These are phyloP conservation scores for Xylariaceae sp. DNA, from an alignment of 2,329 filamentous ascomycete species.

Conservation along the genomic window DNA sequence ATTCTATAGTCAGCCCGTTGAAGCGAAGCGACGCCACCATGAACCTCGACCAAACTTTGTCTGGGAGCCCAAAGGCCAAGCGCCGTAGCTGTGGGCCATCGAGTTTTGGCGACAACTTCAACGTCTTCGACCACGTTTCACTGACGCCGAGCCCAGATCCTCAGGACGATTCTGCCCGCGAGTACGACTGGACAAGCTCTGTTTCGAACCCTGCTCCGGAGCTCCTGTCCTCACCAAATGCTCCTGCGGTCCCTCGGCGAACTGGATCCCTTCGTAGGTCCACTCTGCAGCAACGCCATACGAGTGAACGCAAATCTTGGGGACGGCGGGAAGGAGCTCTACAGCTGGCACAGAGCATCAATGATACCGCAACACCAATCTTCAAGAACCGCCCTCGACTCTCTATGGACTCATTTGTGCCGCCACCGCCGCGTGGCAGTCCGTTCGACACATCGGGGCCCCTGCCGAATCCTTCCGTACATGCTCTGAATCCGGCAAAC, in stretches of 20 bases:
- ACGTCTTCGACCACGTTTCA: conserved; percentile 62
- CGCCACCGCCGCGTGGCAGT: conserved; percentile 55
- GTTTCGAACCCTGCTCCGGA: conserved; percentile 32
- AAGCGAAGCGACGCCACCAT: conserved; percentile 89
- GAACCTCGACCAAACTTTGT: conserved; percentile 71
- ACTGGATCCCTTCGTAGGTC: conserved; percentile 77
- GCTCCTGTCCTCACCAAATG: conserved; percentile 34
- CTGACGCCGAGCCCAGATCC: conserved; percentile 40
- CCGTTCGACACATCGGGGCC: conserved; percentile 51
- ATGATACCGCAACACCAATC: conserved; percentile 48
- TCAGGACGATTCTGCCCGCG: conserved; percentile 40
- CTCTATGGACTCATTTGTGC: conserved; percentile 71
- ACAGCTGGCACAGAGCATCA: conserved; percentile 40
- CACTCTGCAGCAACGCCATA: conserved; percentile 75
- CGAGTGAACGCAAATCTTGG: conserved; percentile 56
- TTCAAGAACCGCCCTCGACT: conserved; percentile 62
- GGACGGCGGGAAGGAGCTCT: conserved; percentile 51
- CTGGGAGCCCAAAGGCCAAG: conserved; percentile 84
- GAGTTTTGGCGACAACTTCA: conserved; percentile 56
- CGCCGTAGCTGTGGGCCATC: conserved; percentile 76
- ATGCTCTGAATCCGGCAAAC: conserved; percentile 35
- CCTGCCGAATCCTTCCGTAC: conserved; percentile 46
- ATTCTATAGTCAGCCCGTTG: conserved; percentile 68
- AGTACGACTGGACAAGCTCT: conserved; percentile 46
- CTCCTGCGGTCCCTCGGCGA: conserved; percentile 55